phyloP scores from a whole-genome alignment of 1,284 basidiomycete genomes.

The Pseudozyma tsukubaensis region DNA sequence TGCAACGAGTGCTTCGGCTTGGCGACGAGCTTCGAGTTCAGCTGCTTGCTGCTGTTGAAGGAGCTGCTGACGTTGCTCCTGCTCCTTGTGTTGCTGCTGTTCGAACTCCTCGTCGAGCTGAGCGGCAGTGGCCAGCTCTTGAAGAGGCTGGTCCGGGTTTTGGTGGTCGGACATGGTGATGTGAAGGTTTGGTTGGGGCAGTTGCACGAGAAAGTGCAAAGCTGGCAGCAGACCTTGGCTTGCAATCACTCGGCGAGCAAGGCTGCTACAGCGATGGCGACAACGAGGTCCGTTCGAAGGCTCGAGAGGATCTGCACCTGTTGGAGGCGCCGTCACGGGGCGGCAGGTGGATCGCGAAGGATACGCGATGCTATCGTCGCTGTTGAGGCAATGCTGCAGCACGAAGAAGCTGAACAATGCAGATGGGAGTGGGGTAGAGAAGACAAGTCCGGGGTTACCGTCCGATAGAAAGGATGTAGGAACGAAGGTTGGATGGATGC shows the following conservation, averaged over 20 bases:
- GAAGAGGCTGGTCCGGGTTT: conserved; percentile 44
- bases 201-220: not conserved
- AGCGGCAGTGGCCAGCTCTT: conserved; percentile 52
- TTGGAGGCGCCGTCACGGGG: not conserved
- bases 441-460: conserved; percentile 30
- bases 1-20: conserved; percentile 24
- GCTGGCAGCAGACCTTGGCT: too few species aligned
- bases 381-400: conserved; percentile 17
- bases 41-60: conserved; percentile 41
- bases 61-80: conserved; percentile 41
- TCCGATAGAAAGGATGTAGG: conserved; percentile 18
- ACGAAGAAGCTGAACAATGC: conserved; percentile 12
- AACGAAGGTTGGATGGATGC: conserved; percentile 15
- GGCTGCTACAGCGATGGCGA: not conserved
- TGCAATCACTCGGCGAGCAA: not conserved
- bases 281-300: not conserved
- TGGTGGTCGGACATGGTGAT: conserved; percentile 44
- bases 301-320: conserved; percentile 7
- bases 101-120: conserved; percentile 50
- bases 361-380: not conserved
- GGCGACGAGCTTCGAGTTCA: conserved; percentile 25
- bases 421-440: conserved; percentile 10
- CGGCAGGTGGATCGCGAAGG: not conserved
- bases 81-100: conserved; percentile 45
- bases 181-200: not conserved